Evolutionary conservation across 169 alveolate genomes (phyloP).

Genomic region (Theileria equi): DNA sequence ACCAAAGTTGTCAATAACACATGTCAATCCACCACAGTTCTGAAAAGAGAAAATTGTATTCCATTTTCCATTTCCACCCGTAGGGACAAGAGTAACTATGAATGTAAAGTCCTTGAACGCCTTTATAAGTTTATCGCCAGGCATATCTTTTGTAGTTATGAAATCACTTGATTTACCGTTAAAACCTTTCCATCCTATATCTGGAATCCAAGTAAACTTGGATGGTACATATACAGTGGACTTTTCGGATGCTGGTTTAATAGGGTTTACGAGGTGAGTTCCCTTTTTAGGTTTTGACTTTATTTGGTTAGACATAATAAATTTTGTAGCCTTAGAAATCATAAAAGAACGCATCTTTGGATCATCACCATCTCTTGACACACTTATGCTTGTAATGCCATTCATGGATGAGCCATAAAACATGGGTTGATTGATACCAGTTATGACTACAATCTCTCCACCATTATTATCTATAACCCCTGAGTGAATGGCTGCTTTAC

Average conservation of each 20-base stretch:
- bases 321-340: conserved; percentile 54
- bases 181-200: conserved; percentile 68
- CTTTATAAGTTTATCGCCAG: conserved; percentile 67
- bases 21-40: conserved; percentile 77
- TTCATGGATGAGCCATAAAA: conserved; percentile 62
- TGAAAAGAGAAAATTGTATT: conserved; percentile 51
- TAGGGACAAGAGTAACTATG: conserved; percentile 60
- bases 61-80: conserved; percentile 64
- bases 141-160: conserved; percentile 64
- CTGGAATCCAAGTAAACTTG: conserved; percentile 56
- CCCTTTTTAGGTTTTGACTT: conserved; percentile 1
- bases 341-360: conserved; percentile 6
- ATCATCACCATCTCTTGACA: conserved; percentile 17
- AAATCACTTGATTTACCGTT: conserved; percentile 68
- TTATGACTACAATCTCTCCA: conserved; percentile 50
- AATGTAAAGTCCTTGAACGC: conserved; percentile 67
- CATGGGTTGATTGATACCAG: conserved; percentile 30
- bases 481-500: conserved; percentile 89
- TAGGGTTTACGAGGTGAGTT: too few relatives aligned
- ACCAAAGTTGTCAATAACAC: conserved; percentile 73
- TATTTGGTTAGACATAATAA: conserved; percentile 40
- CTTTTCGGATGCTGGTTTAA: not conserved
- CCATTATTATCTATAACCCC: conserved; percentile 76
- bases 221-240: conserved; percentile 14
- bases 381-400: conserved; percentile 52